Evolutionary conservation across 441 rosid species (phyloP).

Genomic region (Populus hybrid): DNA sequence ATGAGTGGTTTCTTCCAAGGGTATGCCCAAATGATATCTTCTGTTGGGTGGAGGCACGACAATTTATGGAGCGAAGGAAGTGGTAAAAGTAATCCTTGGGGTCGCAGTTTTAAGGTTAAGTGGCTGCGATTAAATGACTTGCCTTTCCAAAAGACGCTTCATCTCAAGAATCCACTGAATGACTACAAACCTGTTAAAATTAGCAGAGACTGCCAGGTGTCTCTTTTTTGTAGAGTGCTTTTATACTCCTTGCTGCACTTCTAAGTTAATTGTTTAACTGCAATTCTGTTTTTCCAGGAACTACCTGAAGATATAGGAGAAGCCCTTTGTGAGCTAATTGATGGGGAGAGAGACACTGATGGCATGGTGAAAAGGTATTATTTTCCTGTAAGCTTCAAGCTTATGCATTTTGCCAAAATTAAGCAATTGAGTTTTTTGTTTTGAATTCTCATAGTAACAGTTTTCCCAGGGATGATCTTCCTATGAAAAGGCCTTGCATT

Average conservation of each 20-base stretch:
- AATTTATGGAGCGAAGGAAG: conserved; percentile 87
- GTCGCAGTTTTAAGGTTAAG: conserved; percentile 86
- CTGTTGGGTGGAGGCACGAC: conserved; percentile 94
- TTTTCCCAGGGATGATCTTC: conserved; percentile 48
- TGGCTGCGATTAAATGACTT: conserved; percentile 81
- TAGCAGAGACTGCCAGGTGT: conserved; percentile 97
- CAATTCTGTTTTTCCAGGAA: conserved; percentile 48
- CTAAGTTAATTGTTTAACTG: conserved; percentile 12
- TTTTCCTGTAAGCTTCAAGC: conserved; percentile 9
- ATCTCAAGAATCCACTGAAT: conserved; percentile 92
- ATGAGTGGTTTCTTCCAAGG: conserved; percentile 99
- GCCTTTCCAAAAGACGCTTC: conserved; percentile 95
- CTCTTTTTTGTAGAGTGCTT: conserved; percentile 9
- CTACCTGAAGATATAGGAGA: conserved; percentile 86
- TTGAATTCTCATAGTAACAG: conserved; percentile 19
- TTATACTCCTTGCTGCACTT: conserved; percentile 9
- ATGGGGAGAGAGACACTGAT: conserved; percentile 49
- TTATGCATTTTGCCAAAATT: conserved; percentile 12
- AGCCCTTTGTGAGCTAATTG: conserved; percentile 89
- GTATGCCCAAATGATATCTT: conserved; percentile 94
- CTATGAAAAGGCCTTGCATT: conserved; percentile 45
- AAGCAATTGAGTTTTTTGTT: conserved; percentile 14
- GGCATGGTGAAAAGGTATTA: conserved; percentile 52
- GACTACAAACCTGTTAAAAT: conserved; percentile 94
- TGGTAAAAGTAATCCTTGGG: conserved; percentile 89